Percentiles rank a stretch among this genome's conserved stretches.
phyloP scores from a whole-genome alignment of 169 alveolate species.

The Cyclospora cayetanensis region DNA sequence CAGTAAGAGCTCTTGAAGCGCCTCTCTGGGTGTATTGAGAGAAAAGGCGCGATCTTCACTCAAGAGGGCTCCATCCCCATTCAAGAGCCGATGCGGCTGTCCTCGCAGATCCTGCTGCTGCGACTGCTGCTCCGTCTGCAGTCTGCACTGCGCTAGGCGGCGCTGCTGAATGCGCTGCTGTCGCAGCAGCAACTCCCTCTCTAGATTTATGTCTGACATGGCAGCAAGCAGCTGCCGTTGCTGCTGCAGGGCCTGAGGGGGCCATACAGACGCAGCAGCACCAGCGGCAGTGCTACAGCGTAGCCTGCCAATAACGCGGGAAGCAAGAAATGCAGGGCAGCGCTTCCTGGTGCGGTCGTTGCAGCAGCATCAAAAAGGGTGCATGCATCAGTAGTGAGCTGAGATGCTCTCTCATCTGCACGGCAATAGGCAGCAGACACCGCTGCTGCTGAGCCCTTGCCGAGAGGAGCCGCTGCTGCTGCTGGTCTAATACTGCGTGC shows the following conservation, averaged over 20 bases:
- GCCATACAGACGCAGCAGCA: too few species aligned
- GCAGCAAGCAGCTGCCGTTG: background rate
- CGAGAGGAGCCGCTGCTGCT: slow-evolving; percentile 6
- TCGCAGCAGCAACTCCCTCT: slow-evolving; percentile 42
- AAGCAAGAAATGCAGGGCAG: too few species aligned
- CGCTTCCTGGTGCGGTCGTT: too few species aligned
- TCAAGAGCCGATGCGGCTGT: slow-evolving; percentile 10
- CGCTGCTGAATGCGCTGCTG: slow-evolving; percentile 45
- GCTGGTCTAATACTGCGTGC: background rate
- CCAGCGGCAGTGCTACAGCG: too few species aligned
- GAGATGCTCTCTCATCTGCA: slow-evolving; percentile 9
- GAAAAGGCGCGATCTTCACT: background rate
- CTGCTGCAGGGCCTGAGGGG: slow-evolving; percentile 20
- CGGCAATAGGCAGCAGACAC: background rate
- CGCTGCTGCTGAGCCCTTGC: background rate
- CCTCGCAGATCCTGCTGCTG: background rate
- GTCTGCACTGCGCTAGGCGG: background rate
- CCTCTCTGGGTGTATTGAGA: background rate
- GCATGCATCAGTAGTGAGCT: too few species aligned
- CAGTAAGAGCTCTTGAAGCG: background rate
- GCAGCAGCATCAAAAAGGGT: too few species aligned
- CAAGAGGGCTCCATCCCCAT: background rate
- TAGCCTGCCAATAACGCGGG: too few species aligned
- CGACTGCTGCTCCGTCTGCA: slow-evolving; percentile 29
- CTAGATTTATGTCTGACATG: slow-evolving; percentile 12